Percentiles rank a stretch among this genome's conserved stretches.
Conservation (phyloP, 805 yeast genomes). For the Nakazawaea ernobii region DNA sequence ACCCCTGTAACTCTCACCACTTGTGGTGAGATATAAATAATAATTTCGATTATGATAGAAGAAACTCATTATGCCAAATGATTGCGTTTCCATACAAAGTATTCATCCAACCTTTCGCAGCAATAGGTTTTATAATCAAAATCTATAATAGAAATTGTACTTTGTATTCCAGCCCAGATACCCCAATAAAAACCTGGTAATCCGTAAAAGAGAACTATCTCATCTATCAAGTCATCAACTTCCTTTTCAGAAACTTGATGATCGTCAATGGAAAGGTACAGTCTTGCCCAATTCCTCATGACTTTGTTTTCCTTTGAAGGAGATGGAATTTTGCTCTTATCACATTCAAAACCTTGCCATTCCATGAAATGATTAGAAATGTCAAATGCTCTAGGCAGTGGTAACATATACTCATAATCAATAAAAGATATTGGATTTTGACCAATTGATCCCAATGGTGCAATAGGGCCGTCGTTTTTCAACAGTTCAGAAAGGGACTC, state of each 20-base stretch:
- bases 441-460: constrained; percentile 9
- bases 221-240: constrained; percentile 43
- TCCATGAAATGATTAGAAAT: constrained; percentile 72
- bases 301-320: constrained; percentile 38
- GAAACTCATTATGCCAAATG: too few relatives aligned
- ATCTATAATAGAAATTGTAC: constrained; percentile 62
- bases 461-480: background rate
- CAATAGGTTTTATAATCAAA: constrained; percentile 65
- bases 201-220: constrained; percentile 60
- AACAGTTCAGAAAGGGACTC: constrained; percentile 22
- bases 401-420: constrained; percentile 69
- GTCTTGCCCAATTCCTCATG: constrained; percentile 51
- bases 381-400: constrained; percentile 70
- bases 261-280: constrained; percentile 37
- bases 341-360: constrained; percentile 81
- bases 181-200: constrained; percentile 86
- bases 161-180: constrained; percentile 74
- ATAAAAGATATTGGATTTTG: constrained; percentile 49
- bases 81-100: constrained; percentile 58
- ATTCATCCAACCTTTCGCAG: constrained; percentile 54
- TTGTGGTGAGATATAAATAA: too few relatives aligned
- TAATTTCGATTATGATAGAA: too few relatives aligned
- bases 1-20: too few relatives aligned
- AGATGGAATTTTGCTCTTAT: constrained; percentile 49
- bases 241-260: constrained; percentile 15